Percentiles rank a stretch among this genome's conserved stretches.
These are phyloP conservation scores for Trypanosoma lewisi DNA, from an alignment of 208 protist species.

Conservation along the genomic window DNA sequence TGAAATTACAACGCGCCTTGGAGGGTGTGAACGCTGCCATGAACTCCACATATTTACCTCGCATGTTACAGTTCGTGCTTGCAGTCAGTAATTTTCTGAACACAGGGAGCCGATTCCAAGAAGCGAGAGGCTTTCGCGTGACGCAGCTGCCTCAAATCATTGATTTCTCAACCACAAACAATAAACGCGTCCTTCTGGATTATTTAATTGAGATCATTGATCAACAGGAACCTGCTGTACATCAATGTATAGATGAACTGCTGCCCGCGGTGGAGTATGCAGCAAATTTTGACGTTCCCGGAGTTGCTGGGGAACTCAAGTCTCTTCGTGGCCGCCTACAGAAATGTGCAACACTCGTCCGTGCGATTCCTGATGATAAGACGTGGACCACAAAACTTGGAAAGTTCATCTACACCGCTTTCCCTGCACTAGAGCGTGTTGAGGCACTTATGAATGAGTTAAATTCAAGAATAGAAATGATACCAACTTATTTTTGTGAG, in stretches of 20 bases:
- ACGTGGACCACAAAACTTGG: constrained; percentile 58
- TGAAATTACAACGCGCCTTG: constrained; percentile 42
- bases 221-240: constrained; percentile 36
- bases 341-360: constrained; percentile 48
- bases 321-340: constrained; percentile 37
- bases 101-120: constrained; percentile 64
- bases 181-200: constrained; percentile 60
- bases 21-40: constrained; percentile 44
- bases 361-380: constrained; percentile 46
- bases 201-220: constrained; percentile 44
- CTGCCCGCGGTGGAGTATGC: constrained; percentile 49
- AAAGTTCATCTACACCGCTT: constrained; percentile 54
- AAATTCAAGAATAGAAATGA: constrained; percentile 37
- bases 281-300: constrained; percentile 49
- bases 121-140: constrained; percentile 73
- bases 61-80: constrained; percentile 57
- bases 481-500: constrained; percentile 64
- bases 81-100: constrained; percentile 80
- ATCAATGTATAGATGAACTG: constrained; percentile 49
- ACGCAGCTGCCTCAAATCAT: constrained; percentile 67
- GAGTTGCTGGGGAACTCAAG: constrained; percentile 54
- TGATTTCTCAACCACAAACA: constrained; percentile 64
- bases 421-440: constrained; percentile 38
- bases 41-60: constrained; percentile 43
- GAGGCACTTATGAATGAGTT: constrained; percentile 50